A percentile compares a stretch with the other conserved stretches of the same genome.
phyloP scores from a whole-genome alignment of 2,329 filamentous ascomycete genomes.

The Endoconidiophora polonica region DNA sequence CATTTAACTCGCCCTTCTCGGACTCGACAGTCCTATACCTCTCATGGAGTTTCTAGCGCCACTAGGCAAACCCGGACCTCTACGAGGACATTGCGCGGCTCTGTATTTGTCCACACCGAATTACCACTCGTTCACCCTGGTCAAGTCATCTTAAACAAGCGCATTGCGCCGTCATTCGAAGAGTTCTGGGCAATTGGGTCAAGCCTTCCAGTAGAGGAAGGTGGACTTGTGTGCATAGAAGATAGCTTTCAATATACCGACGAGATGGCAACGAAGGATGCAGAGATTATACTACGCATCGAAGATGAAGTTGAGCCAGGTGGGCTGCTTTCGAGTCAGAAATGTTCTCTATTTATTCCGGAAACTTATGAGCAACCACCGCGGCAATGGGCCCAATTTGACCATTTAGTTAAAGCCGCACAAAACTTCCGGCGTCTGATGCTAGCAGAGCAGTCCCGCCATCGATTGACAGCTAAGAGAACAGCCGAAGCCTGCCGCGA shows the following conservation, averaged over 20 bases:
- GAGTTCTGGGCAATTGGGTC: constrained; percentile 39
- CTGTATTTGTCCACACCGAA: constrained; percentile 6
- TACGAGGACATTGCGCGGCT: constrained; percentile 20
- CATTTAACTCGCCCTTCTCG: constrained; percentile 22
- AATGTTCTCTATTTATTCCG: constrained; percentile 56
- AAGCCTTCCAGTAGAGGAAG: constrained; percentile 37
- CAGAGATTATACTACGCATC: constrained; percentile 49
- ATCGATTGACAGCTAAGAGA: constrained; percentile 60
- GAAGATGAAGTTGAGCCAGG: constrained; percentile 59
- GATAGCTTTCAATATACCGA: constrained; percentile 41
- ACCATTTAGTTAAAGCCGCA: constrained; percentile 69
- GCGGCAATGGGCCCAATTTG: constrained; percentile 69
- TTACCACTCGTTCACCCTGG: constrained; percentile 44
- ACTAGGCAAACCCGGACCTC: constrained; percentile 1
- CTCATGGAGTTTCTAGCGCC: neutral
- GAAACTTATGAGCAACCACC: constrained; percentile 58
- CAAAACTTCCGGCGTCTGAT: constrained; percentile 68
- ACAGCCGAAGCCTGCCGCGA: constrained; percentile 64
- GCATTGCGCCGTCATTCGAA: constrained; percentile 36
- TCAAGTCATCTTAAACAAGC: constrained; percentile 36
- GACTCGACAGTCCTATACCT: constrained; percentile 15
- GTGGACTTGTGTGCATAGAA: constrained; percentile 37
- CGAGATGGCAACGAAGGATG: constrained; percentile 51
- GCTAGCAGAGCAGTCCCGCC: constrained; percentile 59
- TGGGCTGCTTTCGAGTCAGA: constrained; percentile 52